Percentiles rank a stretch among this genome's conserved stretches.
phyloP scores from a whole-genome alignment of 108 stramenopile genomes.

The Cyclostephanos invisitatus region DNA sequence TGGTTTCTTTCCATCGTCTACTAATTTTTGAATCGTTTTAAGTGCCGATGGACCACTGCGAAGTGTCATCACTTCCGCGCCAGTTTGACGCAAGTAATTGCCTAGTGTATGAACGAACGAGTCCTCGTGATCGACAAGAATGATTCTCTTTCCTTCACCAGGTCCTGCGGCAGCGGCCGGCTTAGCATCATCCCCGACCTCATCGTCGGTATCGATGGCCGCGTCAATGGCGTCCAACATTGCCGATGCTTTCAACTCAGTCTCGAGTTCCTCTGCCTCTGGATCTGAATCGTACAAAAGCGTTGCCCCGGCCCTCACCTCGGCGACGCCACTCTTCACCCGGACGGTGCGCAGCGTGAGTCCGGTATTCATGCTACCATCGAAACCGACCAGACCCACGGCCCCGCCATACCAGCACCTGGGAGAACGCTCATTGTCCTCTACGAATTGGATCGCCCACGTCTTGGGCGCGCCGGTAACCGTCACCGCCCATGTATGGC shows the following conservation, averaged over 20 bases:
- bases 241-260: conserved; percentile 97
- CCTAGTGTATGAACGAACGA: conserved; percentile 98
- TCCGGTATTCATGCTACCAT: conserved; percentile 96
- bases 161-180: conserved; percentile 41
- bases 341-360: conserved; percentile 95
- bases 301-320: conserved; percentile 94
- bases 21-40: conserved; percentile 66
- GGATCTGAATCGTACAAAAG: conserved; percentile 94
- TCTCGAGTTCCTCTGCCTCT: conserved; percentile 92
- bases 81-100: conserved; percentile 97
- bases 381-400: conserved; percentile 96
- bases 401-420: conserved; percentile 98
- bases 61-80: conserved; percentile 89
- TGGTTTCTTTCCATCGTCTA: conserved; percentile 76
- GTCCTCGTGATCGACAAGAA: conserved; percentile 97
- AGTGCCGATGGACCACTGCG: conserved; percentile 89
- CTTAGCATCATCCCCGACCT: conserved; percentile 3
- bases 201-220: conserved; percentile 23
- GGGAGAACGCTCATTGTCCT: conserved; percentile 92
- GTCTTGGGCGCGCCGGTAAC: conserved; percentile 99
- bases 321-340: conserved; percentile 92
- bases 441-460: conserved; percentile 98
- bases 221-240: conserved; percentile 92
- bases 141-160: conserved; percentile 82
- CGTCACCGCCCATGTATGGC: conserved; percentile 99